Evolutionary conservation across 371 early-diverging fungal genomes (phyloP).

Genomic region (Mucor racemosus): DNA sequence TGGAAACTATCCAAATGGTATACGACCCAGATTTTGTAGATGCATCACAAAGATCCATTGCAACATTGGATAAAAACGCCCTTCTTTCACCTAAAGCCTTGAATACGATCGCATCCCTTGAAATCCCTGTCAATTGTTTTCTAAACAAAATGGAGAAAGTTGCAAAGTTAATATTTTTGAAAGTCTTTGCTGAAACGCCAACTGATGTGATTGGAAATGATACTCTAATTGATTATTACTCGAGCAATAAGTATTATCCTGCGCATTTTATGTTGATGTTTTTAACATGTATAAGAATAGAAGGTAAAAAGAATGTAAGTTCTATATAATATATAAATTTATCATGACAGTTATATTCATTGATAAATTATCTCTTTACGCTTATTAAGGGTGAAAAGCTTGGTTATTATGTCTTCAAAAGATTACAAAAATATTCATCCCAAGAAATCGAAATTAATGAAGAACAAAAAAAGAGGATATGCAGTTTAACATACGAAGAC

Average conservation of each 20-base stretch:
- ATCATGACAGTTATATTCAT: too few species aligned
- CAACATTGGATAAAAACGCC: neutral
- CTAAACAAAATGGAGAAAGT: neutral
- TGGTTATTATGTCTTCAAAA: too few species aligned
- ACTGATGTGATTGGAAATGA: neutral
- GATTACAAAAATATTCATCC: neutral
- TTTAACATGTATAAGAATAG: too few species aligned
- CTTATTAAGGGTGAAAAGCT: too few species aligned
- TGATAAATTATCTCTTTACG: too few species aligned
- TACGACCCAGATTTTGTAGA: neutral
- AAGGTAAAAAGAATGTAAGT: too few species aligned
- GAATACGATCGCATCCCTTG: neutral
- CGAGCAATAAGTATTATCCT: neutral
- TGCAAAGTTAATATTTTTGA: neutral
- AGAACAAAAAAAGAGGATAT: neutral
- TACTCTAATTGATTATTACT: neutral
- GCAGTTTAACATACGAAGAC: neutral
- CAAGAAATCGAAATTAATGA: neutral
- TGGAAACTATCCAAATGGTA: neutral
- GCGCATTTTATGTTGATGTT: too few species aligned
- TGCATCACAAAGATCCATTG: neutral
- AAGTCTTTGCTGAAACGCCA: neutral
- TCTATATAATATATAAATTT: too few species aligned
- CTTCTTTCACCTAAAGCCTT: neutral
- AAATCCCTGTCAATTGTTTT: neutral